Base-by-base conservation (phyloP, 192 early-diverging fungal species). In the Coemansia sp. region DNA sequence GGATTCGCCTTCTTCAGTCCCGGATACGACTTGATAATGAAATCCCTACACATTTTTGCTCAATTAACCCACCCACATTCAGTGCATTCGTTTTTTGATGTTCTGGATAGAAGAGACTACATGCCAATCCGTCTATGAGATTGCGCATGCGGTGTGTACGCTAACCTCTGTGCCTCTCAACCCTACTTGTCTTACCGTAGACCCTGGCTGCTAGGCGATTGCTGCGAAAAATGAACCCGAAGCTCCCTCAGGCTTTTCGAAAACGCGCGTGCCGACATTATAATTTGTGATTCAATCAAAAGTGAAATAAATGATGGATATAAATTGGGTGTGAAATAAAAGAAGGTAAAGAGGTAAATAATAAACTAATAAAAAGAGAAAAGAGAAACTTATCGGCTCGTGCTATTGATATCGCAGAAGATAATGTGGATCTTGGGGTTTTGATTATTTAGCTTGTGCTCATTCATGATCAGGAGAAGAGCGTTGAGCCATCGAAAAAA, bases 161-260 rank as follows among this genome's bases (percentile, higher is more conserved):
- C 4, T 32, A 43, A 9, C 1, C n/a, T 15, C 9, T 44, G 18
- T 59, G 38, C n/a, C 32, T 45, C 15, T 47, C 37, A 54, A 44
- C 50, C 67, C 40, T 9, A n/a, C 48, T 56, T 54, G 15, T 32
- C 71, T 62, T 86, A 94, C 94, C 92, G 87, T 57, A 92, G 72
- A 53, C 93, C 93, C 52, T 86, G 87, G 83, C 92, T 93, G 49
- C 89, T 87, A 50, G 90, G 75, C 39, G 86, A 88, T 16, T 84
- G 89, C 82, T 92, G 95, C 81, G 89, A 92, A 79, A 92, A 87
- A 84, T 97, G 95, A 48, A 97, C 87, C 59, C 95, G 92, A 16
- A 97, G 86, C 79, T 97, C 95, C 76, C 92, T 92, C 41, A 97
- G 84, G 72, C 81, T 80, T 72, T 89, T 89, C 50, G 87, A 74